Conservation (phyloP, 2,329 filamentous ascomycete genomes). For the Dothiorella sarmentorum region DNA sequence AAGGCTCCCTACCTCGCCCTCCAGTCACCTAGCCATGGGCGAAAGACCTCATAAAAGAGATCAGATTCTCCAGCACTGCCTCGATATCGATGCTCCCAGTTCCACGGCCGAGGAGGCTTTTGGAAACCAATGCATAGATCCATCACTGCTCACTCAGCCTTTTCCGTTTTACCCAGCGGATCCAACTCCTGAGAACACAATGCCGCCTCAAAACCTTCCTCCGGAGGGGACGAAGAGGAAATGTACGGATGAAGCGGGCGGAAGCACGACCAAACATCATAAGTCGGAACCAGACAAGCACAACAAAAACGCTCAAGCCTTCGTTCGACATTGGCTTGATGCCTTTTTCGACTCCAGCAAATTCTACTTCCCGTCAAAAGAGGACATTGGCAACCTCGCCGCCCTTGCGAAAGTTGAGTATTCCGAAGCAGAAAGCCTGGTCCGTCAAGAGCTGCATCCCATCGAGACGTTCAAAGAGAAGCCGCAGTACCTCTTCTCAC, state of each 20-base stretch:
- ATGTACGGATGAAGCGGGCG: no score
- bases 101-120: no score
- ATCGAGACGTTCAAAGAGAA: not conserved
- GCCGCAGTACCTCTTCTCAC: not conserved
- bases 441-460: not conserved
- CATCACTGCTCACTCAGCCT: not conserved
- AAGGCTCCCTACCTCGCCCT: not conserved
- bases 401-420: not conserved
- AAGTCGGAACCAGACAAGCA: not conserved
- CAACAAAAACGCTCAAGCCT: not conserved
- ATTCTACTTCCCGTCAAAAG: not conserved
- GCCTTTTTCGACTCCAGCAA: not conserved
- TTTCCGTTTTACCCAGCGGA: no score
- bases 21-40: not conserved
- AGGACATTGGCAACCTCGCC: not conserved
- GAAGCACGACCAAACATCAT: not conserved
- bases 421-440: not conserved
- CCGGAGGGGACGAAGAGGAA: no score
- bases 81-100: no score
- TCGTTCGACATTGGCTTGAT: not conserved
- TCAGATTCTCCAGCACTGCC: no score
- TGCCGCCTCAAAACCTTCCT: constrained; percentile 62
- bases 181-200: no score
- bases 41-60: not conserved
- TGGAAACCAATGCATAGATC: not conserved